phyloP scores from a whole-genome alignment of 2,329 filamentous ascomycete species.

The Verticillium nonalfalfae region DNA sequence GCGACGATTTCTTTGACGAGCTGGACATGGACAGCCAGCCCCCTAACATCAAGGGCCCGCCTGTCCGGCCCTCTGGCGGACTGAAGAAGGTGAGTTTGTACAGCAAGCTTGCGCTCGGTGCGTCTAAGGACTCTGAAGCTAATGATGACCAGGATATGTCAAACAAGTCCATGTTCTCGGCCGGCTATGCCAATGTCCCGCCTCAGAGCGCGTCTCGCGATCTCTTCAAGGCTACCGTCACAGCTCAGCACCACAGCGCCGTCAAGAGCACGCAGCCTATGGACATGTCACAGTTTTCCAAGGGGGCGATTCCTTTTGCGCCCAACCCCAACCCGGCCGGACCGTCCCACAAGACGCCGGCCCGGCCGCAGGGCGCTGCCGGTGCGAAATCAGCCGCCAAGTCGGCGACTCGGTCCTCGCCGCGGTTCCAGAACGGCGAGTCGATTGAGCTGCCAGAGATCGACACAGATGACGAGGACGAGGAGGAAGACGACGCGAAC shows the following conservation, averaged over 20 bases:
- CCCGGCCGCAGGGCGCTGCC: conserved; percentile 40
- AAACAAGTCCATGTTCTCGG: conserved; percentile 53
- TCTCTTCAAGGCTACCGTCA: conserved; percentile 61
- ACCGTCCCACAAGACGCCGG: conserved; percentile 63
- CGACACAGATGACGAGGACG: conserved; percentile 83
- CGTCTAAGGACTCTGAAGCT: background rate
- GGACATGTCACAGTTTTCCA: conserved; percentile 83
- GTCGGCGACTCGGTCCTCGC: conserved; percentile 62
- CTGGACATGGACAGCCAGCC: conserved; percentile 52
- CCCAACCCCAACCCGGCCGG: conserved; percentile 54
- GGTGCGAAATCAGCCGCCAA: conserved; percentile 45
- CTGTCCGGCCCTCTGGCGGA: conserved; percentile 71
- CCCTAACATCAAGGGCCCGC: conserved; percentile 66
- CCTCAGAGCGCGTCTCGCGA: conserved; percentile 42
- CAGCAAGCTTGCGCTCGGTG: background rate
- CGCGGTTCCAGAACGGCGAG: conserved; percentile 83
- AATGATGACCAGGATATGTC: conserved; percentile 44
- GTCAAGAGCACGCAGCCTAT: conserved; percentile 61
- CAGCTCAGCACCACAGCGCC: conserved; percentile 60
- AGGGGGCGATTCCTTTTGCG: conserved; percentile 84
- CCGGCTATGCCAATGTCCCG: conserved; percentile 55
- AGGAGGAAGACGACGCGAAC: conserved; percentile 50
- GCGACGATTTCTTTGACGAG: conserved; percentile 64
- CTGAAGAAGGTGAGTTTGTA: conserved; percentile 56
- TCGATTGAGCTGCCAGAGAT: conserved; percentile 91